Evolutionary conservation across 2,329 filamentous ascomycete genomes (phyloP), one percentile per base, ranked within the genome.

Genomic region (Ampelomyces quisqualis): DNA sequence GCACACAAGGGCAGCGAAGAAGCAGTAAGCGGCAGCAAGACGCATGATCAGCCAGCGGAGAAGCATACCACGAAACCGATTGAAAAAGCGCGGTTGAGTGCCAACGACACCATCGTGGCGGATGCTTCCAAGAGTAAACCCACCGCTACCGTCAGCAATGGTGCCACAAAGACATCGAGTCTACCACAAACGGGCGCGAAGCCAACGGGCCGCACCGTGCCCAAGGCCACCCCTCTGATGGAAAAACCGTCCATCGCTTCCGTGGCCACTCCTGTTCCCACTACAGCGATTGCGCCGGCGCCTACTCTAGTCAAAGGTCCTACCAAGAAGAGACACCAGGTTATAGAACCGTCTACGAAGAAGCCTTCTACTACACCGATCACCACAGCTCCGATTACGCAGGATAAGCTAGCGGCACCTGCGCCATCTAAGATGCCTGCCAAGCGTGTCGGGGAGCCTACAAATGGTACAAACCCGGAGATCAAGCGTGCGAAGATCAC

Each of bases 401-500:
- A n/a, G n/a, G n/a, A n/a, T n/a, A n/a, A n/a, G n/a, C n/a, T 20
- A 45, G 46, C 9, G 2, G 14, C 33, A 3, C 17, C 15, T 5
- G 4, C 23, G 14, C 5, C 36, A 1, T 36, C 29, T 3, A 14
- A 10, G 5, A 21, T 20, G 14, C 38, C 34, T 2, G 34, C 8
- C 4, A 57, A 59, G 32, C 48, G 52, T 21, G 15, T 43, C 4
- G 19, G 26, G 11, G 6, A 38, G 0, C 30, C 34, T 8, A 19
- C 35, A 1, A 40, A 47, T 10, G 26, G 34, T 7, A 22, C 35
- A 1, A 30, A 38, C 1, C 23, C 38, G 2, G 39, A 54, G 5
- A 2, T 34, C 5, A 57, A 54, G 39, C 50, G 52, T 11, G 11
- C 38, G 7, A 57, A 49, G 27, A 8, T 38, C 6, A 31, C 22